Percentiles rank a stretch among this genome's conserved stretches.
Conservation (phyloP, 495 filamentous ascomycete species). For the Parathielavia hyrcaniae region DNA sequence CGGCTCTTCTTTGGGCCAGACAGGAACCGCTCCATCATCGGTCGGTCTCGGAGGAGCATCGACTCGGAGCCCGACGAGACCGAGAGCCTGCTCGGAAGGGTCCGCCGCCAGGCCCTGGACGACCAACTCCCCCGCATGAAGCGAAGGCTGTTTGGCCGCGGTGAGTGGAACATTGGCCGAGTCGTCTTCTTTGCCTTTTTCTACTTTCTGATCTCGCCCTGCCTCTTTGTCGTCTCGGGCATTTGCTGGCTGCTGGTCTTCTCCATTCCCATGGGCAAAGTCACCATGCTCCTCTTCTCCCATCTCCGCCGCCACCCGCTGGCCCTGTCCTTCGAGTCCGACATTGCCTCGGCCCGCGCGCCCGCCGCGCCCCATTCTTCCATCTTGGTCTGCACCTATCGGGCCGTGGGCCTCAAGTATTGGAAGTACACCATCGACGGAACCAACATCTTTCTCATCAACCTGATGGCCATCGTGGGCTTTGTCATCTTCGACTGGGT, state of each 20-base stretch:
- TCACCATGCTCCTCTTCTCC: slow-evolving; percentile 80
- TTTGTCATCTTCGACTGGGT: slow-evolving; percentile 93
- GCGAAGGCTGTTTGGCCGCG: slow-evolving; percentile 86
- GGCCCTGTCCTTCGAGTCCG: slow-evolving; percentile 86
- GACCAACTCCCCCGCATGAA: slow-evolving; percentile 58
- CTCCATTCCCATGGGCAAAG: slow-evolving; percentile 97
- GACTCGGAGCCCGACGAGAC: slow-evolving; percentile 79
- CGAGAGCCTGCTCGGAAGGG: slow-evolving; percentile 78
- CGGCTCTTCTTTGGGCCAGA: slow-evolving; percentile 89
- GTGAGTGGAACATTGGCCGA: slow-evolving; percentile 88
- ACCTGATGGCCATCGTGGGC: slow-evolving; percentile 79
- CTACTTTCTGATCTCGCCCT: slow-evolving; percentile 87
- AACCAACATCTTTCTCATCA: slow-evolving; percentile 98
- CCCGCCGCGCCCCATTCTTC: slow-evolving; percentile 67
- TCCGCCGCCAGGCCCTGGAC: slow-evolving; percentile 35
- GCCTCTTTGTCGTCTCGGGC: slow-evolving; percentile 74
- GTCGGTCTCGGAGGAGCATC: slow-evolving; percentile 79
- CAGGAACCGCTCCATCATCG: slow-evolving; percentile 72
- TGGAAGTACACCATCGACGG: slow-evolving; percentile 99
- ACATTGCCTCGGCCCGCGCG: slow-evolving; percentile 64
- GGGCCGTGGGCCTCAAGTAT: slow-evolving; percentile 87
- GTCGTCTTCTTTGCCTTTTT: slow-evolving; percentile 97
- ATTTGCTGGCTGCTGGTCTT: slow-evolving; percentile 97
- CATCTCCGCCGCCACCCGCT: slow-evolving; percentile 91
- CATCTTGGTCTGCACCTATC: slow-evolving; percentile 93